A percentile compares a stretch with the other conserved stretches of the same genome.
These are phyloP conservation scores for Sonneratia caseolaris DNA, from an alignment of 345 rosid species.

Conservation along the genomic window DNA sequence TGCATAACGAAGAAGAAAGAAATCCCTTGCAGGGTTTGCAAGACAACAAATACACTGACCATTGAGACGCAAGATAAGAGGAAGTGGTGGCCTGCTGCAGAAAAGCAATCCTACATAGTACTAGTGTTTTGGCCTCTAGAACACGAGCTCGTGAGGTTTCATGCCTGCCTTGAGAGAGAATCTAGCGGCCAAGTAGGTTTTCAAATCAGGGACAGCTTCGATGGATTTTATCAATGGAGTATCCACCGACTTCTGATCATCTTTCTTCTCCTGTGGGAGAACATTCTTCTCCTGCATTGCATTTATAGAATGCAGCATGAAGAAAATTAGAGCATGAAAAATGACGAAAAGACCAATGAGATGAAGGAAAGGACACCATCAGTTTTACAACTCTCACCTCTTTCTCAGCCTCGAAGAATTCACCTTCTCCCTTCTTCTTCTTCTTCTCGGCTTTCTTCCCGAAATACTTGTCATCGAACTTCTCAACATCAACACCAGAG, in stretches of 20 bases:
- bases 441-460: constrained; percentile 63
- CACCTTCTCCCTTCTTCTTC: constrained; percentile 61
- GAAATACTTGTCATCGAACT: constrained; percentile 63
- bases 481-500: constrained; percentile 53
- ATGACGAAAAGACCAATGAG: background rate
- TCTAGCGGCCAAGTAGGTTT: constrained; percentile 70
- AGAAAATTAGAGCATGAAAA: background rate
- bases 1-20: too few species aligned
- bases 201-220: constrained; percentile 65
- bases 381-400: constrained; percentile 30
- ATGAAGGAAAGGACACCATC: background rate
- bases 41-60: too few species aligned
- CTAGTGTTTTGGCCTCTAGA: constrained; percentile 21
- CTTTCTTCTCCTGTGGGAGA: constrained; percentile 70
- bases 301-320: background rate
- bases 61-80: background rate
- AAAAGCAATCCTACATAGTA: constrained; percentile 1
- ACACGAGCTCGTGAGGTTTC: constrained; percentile 81
- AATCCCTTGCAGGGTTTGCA: too few species aligned
- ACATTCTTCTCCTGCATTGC: constrained; percentile 55
- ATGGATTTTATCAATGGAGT: constrained; percentile 47
- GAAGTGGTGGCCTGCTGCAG: background rate
- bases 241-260: constrained; percentile 71
- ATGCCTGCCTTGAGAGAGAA: constrained; percentile 72
- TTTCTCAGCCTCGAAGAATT: constrained; percentile 70